Evolutionary conservation across 1,139 yeast species (phyloP).

Genomic region (Hanseniaspora sp.): DNA sequence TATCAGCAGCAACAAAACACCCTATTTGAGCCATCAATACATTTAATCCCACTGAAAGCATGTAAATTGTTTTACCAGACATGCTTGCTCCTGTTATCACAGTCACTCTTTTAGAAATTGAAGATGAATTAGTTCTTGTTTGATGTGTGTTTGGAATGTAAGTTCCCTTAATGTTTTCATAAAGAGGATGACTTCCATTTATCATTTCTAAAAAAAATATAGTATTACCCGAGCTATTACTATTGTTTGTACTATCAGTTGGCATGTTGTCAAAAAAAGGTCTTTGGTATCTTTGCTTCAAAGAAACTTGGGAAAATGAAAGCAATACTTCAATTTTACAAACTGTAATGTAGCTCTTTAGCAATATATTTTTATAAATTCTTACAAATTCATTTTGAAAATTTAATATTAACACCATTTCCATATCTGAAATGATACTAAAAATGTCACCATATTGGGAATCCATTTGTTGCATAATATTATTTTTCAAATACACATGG

Average conservation of each 20-base stretch:
- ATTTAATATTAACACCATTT: constrained; percentile 34
- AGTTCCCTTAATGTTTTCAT: constrained; percentile 31
- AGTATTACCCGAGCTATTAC: too few relatives aligned
- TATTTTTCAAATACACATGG: constrained; percentile 32
- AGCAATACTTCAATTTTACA: constrained; percentile 35
- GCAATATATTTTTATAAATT: not conserved
- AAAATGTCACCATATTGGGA: constrained; percentile 35
- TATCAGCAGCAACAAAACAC: constrained; percentile 38
- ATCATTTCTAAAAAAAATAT: too few relatives aligned
- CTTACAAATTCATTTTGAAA: constrained; percentile 29
- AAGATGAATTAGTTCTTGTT: too few relatives aligned
- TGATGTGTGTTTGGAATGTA: constrained; percentile 31
- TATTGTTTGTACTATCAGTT: too few relatives aligned
- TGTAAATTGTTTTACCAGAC: constrained; percentile 42
- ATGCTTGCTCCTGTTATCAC: constrained; percentile 43
- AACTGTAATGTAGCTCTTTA: constrained; percentile 22
- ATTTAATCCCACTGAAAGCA: constrained; percentile 37
- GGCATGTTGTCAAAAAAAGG: constrained; percentile 34
- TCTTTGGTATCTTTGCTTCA: constrained; percentile 28
- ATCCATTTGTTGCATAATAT: constrained; percentile 30
- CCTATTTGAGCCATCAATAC: constrained; percentile 41
- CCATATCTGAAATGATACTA: constrained; percentile 33
- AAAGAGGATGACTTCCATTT: constrained; percentile 35
- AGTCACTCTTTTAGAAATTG: not conserved
- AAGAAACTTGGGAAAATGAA: constrained; percentile 33